Base-by-base conservation (phyloP, 306 rosid species). In the Corylus americana region DNA sequence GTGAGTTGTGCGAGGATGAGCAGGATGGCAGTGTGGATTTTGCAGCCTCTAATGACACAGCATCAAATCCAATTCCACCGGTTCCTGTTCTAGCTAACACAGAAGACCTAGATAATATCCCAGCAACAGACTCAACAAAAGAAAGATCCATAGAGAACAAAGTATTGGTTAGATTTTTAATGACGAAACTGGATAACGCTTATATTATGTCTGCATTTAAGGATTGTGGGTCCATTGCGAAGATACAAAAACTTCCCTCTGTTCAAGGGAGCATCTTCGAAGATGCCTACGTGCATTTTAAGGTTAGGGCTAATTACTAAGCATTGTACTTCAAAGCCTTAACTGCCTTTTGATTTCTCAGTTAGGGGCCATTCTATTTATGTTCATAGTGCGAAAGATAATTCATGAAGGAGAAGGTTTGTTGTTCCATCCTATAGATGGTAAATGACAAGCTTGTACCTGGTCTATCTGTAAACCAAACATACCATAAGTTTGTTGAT, bases 151-250 rank as follows among this genome's bases (percentile, higher is more conserved):
- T 20, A 25, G 31, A 75, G 74, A 81, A 47, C 54, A 81, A 12
- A 35, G 75, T 59, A 77, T 69, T 75, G 76, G 80, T 81, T 49
- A 81, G 80, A 49, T 81, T 81, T 48, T 20, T 74, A 72, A 4
- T 0, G 54, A 45, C 22, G 14, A 17, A 47, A 45, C 71, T 59
- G 0, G 27, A 75, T 70, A 35, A 44, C 0, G 8, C n/a, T 16
- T 1, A 11, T 6, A 8, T 81, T 57, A 13, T 10, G 16, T 5
- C n/a, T 57, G 72, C 53, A 13, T 49, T 81, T 57, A 1, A 1
- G 3, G 29, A 50, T 69, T 81, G 76, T 57, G 80, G 79, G 9
- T 2, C 5, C 11, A 49, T 80, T 13, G 22, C 20, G 50, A 74
- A 70, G 64, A 59, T 57, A 47, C 31, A 75, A 35, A n/a, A 67